These are phyloP conservation scores for Urostyla sp. DNA, from an alignment of 73 alveolate genomes.

Conservation along the genomic window DNA sequence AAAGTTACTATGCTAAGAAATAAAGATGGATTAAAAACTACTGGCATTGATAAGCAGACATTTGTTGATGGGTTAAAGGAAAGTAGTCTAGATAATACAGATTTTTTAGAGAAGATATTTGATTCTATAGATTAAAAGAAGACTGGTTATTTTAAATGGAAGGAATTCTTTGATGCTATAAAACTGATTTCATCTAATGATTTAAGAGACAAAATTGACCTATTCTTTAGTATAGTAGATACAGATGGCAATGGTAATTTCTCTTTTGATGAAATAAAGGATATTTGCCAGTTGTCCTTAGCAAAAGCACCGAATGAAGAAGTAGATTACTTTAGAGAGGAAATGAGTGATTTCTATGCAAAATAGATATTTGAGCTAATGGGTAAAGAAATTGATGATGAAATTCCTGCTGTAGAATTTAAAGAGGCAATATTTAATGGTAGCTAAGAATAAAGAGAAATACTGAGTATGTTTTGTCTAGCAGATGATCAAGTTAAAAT, in stretches of 20 bases:
- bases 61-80: constrained; percentile 50
- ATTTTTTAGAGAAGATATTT: constrained; percentile 42
- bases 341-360: constrained; percentile 33
- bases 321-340: constrained; percentile 4
- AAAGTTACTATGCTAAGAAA: neutral
- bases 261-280: constrained; percentile 41
- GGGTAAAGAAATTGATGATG: constrained; percentile 30
- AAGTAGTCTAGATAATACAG: constrained; percentile 46
- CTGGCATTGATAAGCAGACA: constrained; percentile 30
- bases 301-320: neutral
- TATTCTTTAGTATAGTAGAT: constrained; percentile 59
- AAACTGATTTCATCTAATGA: constrained; percentile 45
- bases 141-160: constrained; percentile 54
- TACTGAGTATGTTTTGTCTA: constrained; percentile 35
- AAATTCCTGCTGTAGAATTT: constrained; percentile 41
- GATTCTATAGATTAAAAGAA: neutral
- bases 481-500: constrained; percentile 25
- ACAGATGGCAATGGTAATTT: constrained; percentile 62
- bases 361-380: constrained; percentile 18
- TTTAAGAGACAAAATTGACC: constrained; percentile 55
- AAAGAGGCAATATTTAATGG: constrained; percentile 41
- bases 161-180: constrained; percentile 56
- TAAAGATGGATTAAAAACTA: constrained; percentile 11
- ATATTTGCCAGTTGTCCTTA: constrained; percentile 34
- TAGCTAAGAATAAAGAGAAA: constrained; percentile 28